Base-by-base conservation (phyloP, 345 rosid genomes). In the Punica granatum region DNA sequence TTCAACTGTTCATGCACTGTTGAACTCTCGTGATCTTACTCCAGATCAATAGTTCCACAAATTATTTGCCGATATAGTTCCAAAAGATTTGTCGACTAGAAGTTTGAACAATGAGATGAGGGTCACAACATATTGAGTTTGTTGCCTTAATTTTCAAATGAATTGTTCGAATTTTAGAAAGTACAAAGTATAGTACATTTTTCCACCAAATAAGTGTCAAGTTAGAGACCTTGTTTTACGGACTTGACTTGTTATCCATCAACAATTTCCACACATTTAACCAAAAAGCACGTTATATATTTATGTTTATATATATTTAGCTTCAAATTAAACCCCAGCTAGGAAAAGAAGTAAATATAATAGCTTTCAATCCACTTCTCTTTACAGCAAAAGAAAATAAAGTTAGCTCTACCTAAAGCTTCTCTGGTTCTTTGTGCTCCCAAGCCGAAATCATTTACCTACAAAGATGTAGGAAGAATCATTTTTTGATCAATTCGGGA, bases 361-460 rank as follows among this genome's bases (percentile, higher is more conserved):
- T 39, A 39, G 46, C 66, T 63, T 63, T 63, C 18, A 63, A 63
- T 63, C 66, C 32, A 37, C 19, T 36, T 63, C 28, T 42, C 32
- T 63, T 63, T 63, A 1, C 48, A 42, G 25, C 33, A 63, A 63
- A 63, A 42, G 32, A 63, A 62, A 63, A 25, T 13, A 63, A 35
- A 63, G 66, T 46, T 19, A 36, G 23, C 46, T 36, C 33, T 3
- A 19, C 6, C 42, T 7, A 11, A 56, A 56, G 61, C 61, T 26
- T 56, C 18, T 56, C 18, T 13, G 11, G 5, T 28, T 30, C 34
- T 56, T 28, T 30, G 61, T 56, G 33, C 16, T 1, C n/a, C 9
- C 58, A 51, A 26, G 34, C 61, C 33, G 61, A 56, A 56, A 56
- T 56, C 0, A 21, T 51, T 8, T 23, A n/a, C 30, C 30, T 30